phyloP scores from a whole-genome alignment of 176 grass and related monocot species.

The Saccharum officinarum region DNA sequence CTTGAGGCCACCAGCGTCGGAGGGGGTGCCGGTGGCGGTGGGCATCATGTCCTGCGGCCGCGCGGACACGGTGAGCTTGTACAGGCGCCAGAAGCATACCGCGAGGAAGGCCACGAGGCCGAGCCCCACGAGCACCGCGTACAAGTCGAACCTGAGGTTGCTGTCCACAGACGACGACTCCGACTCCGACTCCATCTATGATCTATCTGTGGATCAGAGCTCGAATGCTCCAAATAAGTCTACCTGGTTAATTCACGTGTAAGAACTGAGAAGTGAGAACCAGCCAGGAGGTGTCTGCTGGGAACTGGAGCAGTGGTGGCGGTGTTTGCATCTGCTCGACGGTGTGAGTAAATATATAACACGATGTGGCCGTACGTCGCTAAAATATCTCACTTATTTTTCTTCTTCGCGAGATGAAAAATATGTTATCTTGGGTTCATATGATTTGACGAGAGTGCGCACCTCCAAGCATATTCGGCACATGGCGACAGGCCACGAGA shows the following conservation, averaged over 20 bases:
- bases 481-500: too few relatives aligned
- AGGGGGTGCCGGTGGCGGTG: neutral
- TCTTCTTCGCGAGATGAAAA: neutral
- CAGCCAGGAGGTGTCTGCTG: neutral
- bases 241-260: too few relatives aligned
- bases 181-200: neutral
- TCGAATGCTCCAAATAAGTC: neutral
- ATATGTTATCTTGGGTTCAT: too few relatives aligned
- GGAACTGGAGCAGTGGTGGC: neutral
- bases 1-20: neutral
- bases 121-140: conserved; percentile 19
- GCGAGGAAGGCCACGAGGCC: conserved; percentile 7
- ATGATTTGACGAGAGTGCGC: too few relatives aligned
- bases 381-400: neutral
- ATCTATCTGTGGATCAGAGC: neutral
- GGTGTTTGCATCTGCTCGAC: conserved; percentile 31
- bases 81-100: conserved; percentile 30
- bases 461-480: too few relatives aligned
- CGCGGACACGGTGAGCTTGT: conserved; percentile 45
- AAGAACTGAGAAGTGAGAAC: too few relatives aligned
- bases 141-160: conserved; percentile 23
- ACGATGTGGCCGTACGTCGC: too few relatives aligned
- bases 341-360: neutral
- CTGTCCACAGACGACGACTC: neutral
- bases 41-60: conserved; percentile 42